Evolutionary conservation across 441 rosid genomes (phyloP), one percentile per base, ranked within the genome.

Genomic region (Dalechampia spathulata): DNA sequence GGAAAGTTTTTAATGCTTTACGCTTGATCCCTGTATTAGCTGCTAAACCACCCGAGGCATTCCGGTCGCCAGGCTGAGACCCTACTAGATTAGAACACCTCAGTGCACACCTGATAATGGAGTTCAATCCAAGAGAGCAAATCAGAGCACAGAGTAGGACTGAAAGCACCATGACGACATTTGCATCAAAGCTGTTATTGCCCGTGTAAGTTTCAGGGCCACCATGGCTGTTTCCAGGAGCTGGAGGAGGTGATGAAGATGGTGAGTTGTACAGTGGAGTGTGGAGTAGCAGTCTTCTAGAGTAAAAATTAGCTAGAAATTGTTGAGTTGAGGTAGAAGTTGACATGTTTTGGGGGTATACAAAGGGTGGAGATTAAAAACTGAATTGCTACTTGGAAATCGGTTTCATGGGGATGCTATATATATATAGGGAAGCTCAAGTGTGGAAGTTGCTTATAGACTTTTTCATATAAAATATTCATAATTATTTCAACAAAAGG

Each of bases 101-200:
- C 54, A 85, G 58, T 17, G 78, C 88, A 60, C 93, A 83, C 63
- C 83, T 68, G 41, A 85, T 65, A 63, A 87, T 68, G 69, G 83
- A 78, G 38, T 83, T 85, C 26, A 83, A 44, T 25, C 86, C 90
- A 5, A 87, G 82, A 15, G 90, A 85, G 76, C 88, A 87, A 58
- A 85, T 78, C 3, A 85, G 59, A 22, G 93, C 93, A 58, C 93
- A 88, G 6, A 88, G 55, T 30, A 88, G 83, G 50, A 85, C 93
- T 28, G 93, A 66, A 13, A 88, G 78, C 44, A 85, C 79, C 90
- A 88, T 83, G 10, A 88, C 74, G 55, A 83, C 83, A 49, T 85
- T 85, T 40, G 93, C 76, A 57, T 88, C 93, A 22, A 85, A 85
- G 57, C 65, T 72, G 68, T 58, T 77, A 27, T 73, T 69, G 12